Base-by-base conservation (phyloP, 768 basidiomycete species). In the Xerocomellus amylosporus region DNA sequence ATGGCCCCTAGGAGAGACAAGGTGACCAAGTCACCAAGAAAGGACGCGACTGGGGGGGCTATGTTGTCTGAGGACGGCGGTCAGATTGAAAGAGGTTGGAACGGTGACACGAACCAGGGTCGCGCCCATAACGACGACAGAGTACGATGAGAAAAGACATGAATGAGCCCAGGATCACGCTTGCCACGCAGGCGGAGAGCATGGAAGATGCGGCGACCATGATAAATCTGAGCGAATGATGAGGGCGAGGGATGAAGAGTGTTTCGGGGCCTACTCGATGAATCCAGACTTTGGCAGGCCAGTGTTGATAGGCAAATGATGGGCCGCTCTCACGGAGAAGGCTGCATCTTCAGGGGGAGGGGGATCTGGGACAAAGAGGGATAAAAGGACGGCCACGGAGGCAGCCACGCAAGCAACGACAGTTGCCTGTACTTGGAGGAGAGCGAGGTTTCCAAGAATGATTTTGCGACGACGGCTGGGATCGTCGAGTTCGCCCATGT, bases 361-460 rank as follows among this genome's bases (percentile, higher is more conserved):
- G 15, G 60, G 66, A 14, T 70, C 66, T 7, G 85, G 84, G 1
- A 90, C 72, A 37, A 85, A 64, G 2, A 85, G 65, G 17, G 93
- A 87, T 12, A 98, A 75, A 12, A 88, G 48, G 59, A 95, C 84
- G 12, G 88, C 81, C 6, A 94, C 74, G 50, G 83, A 80, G 0
- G 93, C 90, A 0, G 96, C 92, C 9, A 97, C 74, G 63, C 88
- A 88, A 1, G 93, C 92, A 22, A 98, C 92, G 0, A 89, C 81
- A 1, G 93, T 82, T 0, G 94, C 94, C 70, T 99, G 97, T 2
- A 98, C 90, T 68, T 98, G 96, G 0, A 99, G 81, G 12, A 98
- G 77, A 1, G 86, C 77, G 41, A 98, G 71, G 70, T 94, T 97
- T 39, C 94, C 94, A 3, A 83, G 54, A 33, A 99, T 79, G 56